Conservation (phyloP, 495 filamentous ascomycete species). For the Hyphodiscus hymeniophilus region DNA sequence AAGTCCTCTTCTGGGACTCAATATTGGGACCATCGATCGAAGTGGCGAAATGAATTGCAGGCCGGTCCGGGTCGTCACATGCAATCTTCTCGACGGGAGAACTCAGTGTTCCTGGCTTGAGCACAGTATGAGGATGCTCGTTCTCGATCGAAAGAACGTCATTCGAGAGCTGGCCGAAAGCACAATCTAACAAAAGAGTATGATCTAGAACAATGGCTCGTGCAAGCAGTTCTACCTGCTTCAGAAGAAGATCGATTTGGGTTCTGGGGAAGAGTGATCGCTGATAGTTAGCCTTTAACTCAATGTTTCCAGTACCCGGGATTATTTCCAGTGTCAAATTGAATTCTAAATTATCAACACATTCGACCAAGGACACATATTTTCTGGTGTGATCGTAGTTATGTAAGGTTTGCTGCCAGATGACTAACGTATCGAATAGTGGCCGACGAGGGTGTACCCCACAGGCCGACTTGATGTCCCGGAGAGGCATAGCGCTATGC, state of each 20-base stretch:
- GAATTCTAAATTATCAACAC: constrained; percentile 63
- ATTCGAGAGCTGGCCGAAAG: constrained; percentile 25
- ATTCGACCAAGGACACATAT: constrained; percentile 39
- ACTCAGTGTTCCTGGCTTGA: constrained; percentile 30
- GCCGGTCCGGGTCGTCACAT: constrained; percentile 34
- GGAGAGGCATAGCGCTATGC: constrained; percentile 49
- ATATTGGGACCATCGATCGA: constrained; percentile 28
- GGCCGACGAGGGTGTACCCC: constrained; percentile 35
- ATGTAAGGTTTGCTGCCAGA: constrained; percentile 66
- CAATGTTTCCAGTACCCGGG: constrained; percentile 36
- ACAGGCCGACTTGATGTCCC: constrained; percentile 54
- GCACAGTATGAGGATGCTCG: constrained; percentile 21
- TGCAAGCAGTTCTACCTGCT: constrained; percentile 48
- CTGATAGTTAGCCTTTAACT: constrained; percentile 44
- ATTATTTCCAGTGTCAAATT: constrained; percentile 64
- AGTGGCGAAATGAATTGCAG: constrained; percentile 53
- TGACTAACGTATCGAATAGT: constrained; percentile 63
- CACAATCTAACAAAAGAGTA: constrained; percentile 20
- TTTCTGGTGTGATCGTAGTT: constrained; percentile 23
- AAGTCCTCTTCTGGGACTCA: constrained; percentile 42
- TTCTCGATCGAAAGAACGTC: constrained; percentile 50
- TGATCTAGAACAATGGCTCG: constrained; percentile 35
- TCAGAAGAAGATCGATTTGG: constrained; percentile 45
- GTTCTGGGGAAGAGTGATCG: constrained; percentile 34
- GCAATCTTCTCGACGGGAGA: constrained; percentile 46